phyloP scores from a whole-genome alignment of 805 yeast genomes.

The Saccharomyces eubayanus region DNA sequence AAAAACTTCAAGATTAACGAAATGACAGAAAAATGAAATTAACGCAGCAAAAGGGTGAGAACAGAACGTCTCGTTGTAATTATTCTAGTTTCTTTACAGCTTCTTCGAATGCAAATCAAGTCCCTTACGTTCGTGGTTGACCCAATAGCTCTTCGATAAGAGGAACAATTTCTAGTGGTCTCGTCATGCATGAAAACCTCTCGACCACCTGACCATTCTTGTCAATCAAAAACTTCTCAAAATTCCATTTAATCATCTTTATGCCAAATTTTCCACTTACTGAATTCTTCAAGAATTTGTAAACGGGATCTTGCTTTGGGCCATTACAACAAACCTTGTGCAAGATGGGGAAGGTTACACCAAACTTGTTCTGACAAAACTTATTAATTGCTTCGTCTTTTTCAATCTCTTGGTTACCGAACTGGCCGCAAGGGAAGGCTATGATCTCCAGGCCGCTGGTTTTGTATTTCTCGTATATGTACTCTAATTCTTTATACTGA shows the following conservation, averaged over 20 bases:
- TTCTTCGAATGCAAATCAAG: background rate
- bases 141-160: conserved; percentile 50
- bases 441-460: conserved; percentile 54
- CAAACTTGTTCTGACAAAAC: conserved; percentile 71
- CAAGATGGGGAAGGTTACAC: conserved; percentile 83
- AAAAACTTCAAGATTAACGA: background rate
- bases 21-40: background rate
- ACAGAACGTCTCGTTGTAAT: too few species aligned
- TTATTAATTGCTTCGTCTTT: conserved; percentile 54
- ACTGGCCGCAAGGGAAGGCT: conserved; percentile 87
- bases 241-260: conserved; percentile 65
- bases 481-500: conserved; percentile 64
- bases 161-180: conserved; percentile 53
- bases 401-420: conserved; percentile 69
- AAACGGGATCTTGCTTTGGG: conserved; percentile 65
- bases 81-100: background rate
- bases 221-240: conserved; percentile 56
- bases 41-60: background rate
- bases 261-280: conserved; percentile 53
- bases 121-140: background rate
- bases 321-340: conserved; percentile 86
- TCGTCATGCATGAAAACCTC: conserved; percentile 57
- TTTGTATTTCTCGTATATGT: conserved; percentile 52
- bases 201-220: conserved; percentile 44
- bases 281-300: conserved; percentile 60